phyloP scores from a whole-genome alignment of 1,139 yeast species.

The Pichia sp. region DNA sequence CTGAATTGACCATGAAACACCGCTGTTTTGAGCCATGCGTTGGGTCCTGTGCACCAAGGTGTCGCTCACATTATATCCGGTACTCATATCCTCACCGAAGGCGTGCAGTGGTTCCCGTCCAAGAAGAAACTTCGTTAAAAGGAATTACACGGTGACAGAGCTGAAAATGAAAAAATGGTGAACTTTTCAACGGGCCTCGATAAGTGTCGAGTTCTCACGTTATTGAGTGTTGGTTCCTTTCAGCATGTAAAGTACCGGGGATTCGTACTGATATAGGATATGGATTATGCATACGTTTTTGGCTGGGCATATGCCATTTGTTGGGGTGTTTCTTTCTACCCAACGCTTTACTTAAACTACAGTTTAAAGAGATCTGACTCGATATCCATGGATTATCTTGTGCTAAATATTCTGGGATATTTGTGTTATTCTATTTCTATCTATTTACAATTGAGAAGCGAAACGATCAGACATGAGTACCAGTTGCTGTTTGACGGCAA shows the following conservation, averaged over 20 bases:
- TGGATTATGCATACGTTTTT: constrained; percentile 14
- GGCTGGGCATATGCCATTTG: constrained; percentile 26
- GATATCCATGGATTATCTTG: constrained; percentile 35
- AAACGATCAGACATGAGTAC: constrained; percentile 32
- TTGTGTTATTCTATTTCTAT: constrained; percentile 32
- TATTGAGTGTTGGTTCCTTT: too few species aligned
- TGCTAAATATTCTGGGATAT: constrained; percentile 37
- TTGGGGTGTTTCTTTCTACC: constrained; percentile 39
- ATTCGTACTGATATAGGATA: not conserved
- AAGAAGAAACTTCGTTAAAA: too few species aligned
- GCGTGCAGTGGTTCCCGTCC: too few species aligned
- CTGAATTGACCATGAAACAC: constrained; percentile 64
- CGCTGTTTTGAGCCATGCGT: constrained; percentile 15
- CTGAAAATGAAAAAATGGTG: not conserved
- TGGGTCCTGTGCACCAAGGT: not conserved
- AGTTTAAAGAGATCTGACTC: constrained; percentile 33
- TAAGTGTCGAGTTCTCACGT: not conserved
- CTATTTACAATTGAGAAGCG: constrained; percentile 30
- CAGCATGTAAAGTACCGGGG: not conserved
- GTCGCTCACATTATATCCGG: constrained; percentile 1
- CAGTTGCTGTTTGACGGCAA: constrained; percentile 24
- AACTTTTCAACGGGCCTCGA: not conserved
- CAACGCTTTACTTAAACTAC: constrained; percentile 33
- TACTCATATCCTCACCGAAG: too few species aligned
- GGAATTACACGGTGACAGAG: not conserved